These are phyloP conservation scores for Eucalyptus shirleyi DNA, from an alignment of 345 rosid genomes.

Conservation along the genomic window DNA sequence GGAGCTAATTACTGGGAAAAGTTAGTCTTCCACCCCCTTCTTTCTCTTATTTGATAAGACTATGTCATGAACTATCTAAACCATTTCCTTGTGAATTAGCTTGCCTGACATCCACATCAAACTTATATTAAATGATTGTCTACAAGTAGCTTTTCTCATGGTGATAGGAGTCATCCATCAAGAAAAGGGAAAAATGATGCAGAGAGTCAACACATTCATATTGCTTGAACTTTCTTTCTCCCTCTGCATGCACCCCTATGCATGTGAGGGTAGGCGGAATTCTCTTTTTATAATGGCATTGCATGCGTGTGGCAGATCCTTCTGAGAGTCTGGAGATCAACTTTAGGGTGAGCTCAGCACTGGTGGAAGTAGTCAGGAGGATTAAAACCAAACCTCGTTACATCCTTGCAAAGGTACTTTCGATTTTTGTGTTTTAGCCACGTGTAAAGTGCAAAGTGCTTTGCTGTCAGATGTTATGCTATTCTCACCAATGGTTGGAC, in stretches of 20 bases:
- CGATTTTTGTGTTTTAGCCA: neutral
- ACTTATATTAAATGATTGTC: neutral
- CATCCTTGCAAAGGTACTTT: slow-evolving; percentile 86
- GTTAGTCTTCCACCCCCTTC: slow-evolving; percentile 20
- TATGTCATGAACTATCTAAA: neutral
- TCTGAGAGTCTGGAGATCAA: slow-evolving; percentile 91
- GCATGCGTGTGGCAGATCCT: slow-evolving; percentile 39
- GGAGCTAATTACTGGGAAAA: slow-evolving; percentile 76
- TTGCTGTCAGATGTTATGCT: neutral
- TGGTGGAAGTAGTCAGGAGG: slow-evolving; percentile 79
- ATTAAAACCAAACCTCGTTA: slow-evolving; percentile 83
- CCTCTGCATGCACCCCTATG: neutral
- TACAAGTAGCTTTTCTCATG: neutral
- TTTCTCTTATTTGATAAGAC: neutral
- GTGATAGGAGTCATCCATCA: neutral
- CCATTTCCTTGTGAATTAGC: neutral
- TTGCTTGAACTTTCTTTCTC: neutral
- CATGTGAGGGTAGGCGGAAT: neutral
- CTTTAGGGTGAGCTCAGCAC: slow-evolving; percentile 92
- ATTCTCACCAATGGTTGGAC: neutral
- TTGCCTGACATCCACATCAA: neutral
- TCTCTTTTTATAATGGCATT: neutral
- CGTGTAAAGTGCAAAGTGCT: neutral
- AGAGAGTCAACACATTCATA: neutral
- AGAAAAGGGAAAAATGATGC: neutral